Evolutionary conservation across 2,329 filamentous ascomycete species (phyloP), one percentile per base, ranked within the genome.

Genomic region (Talaromyces sp.): DNA sequence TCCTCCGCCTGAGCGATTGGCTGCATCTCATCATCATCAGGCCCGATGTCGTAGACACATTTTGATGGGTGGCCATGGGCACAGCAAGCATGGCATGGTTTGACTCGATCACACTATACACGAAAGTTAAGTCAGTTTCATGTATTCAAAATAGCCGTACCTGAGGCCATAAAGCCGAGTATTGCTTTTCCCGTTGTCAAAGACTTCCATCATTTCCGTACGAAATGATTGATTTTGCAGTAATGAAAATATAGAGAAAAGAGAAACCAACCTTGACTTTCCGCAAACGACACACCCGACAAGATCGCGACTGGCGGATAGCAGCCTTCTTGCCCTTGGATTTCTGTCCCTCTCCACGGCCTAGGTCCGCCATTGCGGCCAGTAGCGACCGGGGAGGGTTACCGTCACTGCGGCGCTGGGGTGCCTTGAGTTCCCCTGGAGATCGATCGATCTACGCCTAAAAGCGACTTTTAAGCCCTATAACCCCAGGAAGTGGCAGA

Each of bases 31-130:
- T 78, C 76, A 7, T 75, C 76, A 3, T 73, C 70, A 8, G 71
- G 63, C 6, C 65, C 68, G n/a, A 59, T 38, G 40, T 78, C 76
- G 66, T 77, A 78, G 11, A 75, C 71, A 63, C 76, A 78, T 68
- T 75, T 74, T 17, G 76, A 77, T 0, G 76, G 76, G 60, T 78
- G 76, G 3, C 76, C 76, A 68, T 78, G 76, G 7, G 76, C 75
- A 65, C 76, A 78, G 67, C 76, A 78, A 61, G 76, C 76, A 66
- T 78, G 75, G 65, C 76, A 78, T 63, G 76, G 76, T 64, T 75
- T 75, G 29, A 78, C 73, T 56, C 76, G 75, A 65, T 78, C 76
- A 67, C 76, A 78, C 76, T 78, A 69, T 15, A 53, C 6, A 27
- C 11, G 13, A 38, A 36, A 10, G 8, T 31, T 34, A 11, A 15